Conservation (phyloP, 2,329 filamentous ascomycete genomes). For the Geoglossum cookeanum region DNA sequence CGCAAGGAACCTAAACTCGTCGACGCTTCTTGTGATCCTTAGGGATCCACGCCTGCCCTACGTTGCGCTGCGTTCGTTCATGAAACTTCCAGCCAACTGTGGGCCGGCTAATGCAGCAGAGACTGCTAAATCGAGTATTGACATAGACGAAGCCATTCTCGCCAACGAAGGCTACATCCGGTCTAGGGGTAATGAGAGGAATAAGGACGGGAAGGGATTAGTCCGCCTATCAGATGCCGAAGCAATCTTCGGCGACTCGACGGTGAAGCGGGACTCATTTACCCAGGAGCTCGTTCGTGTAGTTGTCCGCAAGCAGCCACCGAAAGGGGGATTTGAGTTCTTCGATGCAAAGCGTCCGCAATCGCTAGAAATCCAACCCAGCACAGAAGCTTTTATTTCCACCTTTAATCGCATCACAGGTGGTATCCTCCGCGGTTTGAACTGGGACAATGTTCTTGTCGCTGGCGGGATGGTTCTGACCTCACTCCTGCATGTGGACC, state of each 20-base stretch:
- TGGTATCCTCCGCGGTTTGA: slow-evolving; percentile 12
- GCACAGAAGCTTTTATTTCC: slow-evolving; percentile 9
- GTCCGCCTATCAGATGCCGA: slow-evolving; percentile 6
- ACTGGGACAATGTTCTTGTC: slow-evolving; percentile 15
- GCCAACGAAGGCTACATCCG: slow-evolving; percentile 9
- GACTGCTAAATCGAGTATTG: slow-evolving; percentile 4
- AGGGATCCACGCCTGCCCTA: slow-evolving; percentile 1
- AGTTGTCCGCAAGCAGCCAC: slow-evolving; percentile 8
- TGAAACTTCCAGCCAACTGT: neutral
- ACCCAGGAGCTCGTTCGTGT: neutral
- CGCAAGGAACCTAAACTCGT: neutral
- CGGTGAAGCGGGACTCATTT: neutral
- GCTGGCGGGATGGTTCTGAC: slow-evolving; percentile 15
- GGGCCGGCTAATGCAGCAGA: neutral
- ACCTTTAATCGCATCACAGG: slow-evolving; percentile 13
- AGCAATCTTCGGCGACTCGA: slow-evolving; percentile 1
- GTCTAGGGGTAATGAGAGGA: slow-evolving; percentile 1
- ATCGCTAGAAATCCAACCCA: slow-evolving; percentile 11
- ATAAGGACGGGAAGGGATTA: slow-evolving; percentile 6
- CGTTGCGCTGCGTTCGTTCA: slow-evolving; percentile 2
- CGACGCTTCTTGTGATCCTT: neutral
- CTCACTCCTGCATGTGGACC: slow-evolving; percentile 12
- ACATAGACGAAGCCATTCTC: slow-evolving; percentile 10
- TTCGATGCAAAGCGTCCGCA: slow-evolving; percentile 12
- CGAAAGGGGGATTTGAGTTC: slow-evolving; percentile 9